Conservation (phyloP, 2,329 filamentous ascomycete species). For the Fusarium devonianum region DNA sequence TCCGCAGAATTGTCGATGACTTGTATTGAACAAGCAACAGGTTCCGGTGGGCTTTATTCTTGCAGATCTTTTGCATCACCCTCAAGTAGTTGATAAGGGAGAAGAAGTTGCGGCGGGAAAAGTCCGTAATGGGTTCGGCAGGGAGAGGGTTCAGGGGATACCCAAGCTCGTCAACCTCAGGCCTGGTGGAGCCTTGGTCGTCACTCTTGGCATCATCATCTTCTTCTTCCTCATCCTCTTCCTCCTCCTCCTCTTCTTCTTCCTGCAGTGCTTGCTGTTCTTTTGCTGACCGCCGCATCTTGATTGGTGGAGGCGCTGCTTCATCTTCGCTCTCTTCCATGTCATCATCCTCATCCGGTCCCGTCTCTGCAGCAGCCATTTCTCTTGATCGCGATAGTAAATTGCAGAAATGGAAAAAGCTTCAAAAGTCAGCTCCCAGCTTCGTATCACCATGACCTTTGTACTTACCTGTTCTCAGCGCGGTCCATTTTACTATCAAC, state of each 20-base stretch:
- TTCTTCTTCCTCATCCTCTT: constrained; percentile 47
- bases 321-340: constrained; percentile 73
- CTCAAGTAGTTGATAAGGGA: constrained; percentile 93
- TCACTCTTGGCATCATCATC: constrained; percentile 44
- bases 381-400: constrained; percentile 63
- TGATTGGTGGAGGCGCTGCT: constrained; percentile 83
- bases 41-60: constrained; percentile 93
- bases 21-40: constrained; percentile 95
- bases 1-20: constrained; percentile 88
- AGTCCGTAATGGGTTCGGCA: constrained; percentile 81
- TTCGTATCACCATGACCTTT: neutral
- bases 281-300: constrained; percentile 60
- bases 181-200: constrained; percentile 50
- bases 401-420: constrained; percentile 93
- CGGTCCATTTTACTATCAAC: constrained; percentile 87
- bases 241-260: constrained; percentile 40
- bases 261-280: constrained; percentile 42
- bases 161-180: constrained; percentile 85
- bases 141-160: constrained; percentile 77
- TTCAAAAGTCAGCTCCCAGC: constrained; percentile 45
- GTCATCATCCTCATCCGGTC: constrained; percentile 46
- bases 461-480: constrained; percentile 75
- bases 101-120: constrained; percentile 95
- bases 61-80: constrained; percentile 97
- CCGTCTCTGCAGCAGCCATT: constrained; percentile 45